phyloP scores from a whole-genome alignment of 192 early-diverging fungal species.

The Kickxella alabastrina region DNA sequence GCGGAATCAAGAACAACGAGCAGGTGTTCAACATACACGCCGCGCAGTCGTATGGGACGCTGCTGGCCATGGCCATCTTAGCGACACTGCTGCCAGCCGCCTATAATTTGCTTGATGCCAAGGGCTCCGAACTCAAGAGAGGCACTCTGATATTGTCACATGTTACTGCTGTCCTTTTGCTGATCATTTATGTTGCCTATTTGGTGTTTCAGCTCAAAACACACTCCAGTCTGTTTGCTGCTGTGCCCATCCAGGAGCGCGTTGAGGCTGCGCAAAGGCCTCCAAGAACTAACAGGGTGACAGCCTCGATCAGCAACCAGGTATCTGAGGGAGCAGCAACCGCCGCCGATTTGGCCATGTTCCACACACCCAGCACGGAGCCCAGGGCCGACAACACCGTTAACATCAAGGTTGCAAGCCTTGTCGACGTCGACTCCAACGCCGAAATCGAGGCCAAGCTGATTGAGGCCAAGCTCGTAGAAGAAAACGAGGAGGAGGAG shows the following conservation, averaged over 20 bases:
- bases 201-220: conserved; percentile 77
- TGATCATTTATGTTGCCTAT: conserved; percentile 64
- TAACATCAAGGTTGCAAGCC: conserved; percentile 5
- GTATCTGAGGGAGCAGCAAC: background rate
- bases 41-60: conserved; percentile 68
- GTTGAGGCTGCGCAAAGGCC: conserved; percentile 29
- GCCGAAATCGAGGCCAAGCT: background rate
- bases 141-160: conserved; percentile 60
- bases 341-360: conserved; percentile 7
- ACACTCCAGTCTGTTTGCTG: conserved; percentile 61
- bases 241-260: conserved; percentile 29
- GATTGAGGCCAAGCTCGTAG: conserved; percentile 6
- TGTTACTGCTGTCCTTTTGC: conserved; percentile 63
- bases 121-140: conserved; percentile 40
- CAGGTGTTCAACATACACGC: conserved; percentile 69
- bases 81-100: conserved; percentile 71
- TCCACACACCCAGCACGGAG: conserved; percentile 6
- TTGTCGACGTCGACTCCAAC: conserved; percentile 1
- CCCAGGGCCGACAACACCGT: conserved; percentile 3
- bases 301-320: too few relatives aligned
- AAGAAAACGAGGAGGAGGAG: conserved; percentile 58
- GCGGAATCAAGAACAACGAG: conserved; percentile 71
- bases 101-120: conserved; percentile 51
- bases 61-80: conserved; percentile 64
- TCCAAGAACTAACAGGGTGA: background rate